A percentile compares a stretch with the other conserved stretches of the same genome.
Conservation (phyloP, 768 basidiomycete genomes). For the Xerocomellus dryophilus region DNA sequence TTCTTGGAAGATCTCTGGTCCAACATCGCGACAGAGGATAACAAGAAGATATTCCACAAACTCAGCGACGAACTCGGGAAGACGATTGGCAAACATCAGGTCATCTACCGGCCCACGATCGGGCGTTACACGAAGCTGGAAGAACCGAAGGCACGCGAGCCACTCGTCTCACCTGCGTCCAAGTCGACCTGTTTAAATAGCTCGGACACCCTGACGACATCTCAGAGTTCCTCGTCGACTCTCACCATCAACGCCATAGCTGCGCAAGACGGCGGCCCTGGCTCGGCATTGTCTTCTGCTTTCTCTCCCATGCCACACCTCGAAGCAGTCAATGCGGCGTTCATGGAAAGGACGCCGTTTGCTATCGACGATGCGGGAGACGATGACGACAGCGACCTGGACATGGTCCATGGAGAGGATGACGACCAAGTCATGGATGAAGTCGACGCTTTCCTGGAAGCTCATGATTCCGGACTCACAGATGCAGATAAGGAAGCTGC, state of each 20-base stretch:
- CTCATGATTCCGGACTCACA: constrained; percentile 82
- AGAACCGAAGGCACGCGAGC: constrained; percentile 87
- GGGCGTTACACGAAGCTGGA: constrained; percentile 80
- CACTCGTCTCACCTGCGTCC: constrained; percentile 69
- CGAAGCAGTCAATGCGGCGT: constrained; percentile 72
- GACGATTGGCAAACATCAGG: constrained; percentile 90
- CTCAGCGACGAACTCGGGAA: constrained; percentile 93
- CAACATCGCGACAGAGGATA: constrained; percentile 84
- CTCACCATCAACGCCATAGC: constrained; percentile 46
- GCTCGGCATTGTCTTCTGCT: constrained; percentile 24
- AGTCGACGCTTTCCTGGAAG: constrained; percentile 93
- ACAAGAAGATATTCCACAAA: constrained; percentile 91
- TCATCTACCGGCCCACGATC: constrained; percentile 77
- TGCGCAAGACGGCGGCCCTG: constrained; percentile 20
- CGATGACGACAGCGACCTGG: constrained; percentile 61
- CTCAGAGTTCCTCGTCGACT: constrained; percentile 43
- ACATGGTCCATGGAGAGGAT: constrained; percentile 52
- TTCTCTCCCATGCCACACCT: constrained; percentile 64
- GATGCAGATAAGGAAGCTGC: constrained; percentile 77
- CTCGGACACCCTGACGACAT: constrained; percentile 25
- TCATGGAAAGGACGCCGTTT: constrained; percentile 91
- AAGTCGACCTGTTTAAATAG: constrained; percentile 49
- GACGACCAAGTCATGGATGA: constrained; percentile 88
- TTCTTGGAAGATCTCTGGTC: constrained; percentile 85
- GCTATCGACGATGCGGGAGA: constrained; percentile 90